Conservation (phyloP, 768 basidiomycete species). For the Russula foetens region DNA sequence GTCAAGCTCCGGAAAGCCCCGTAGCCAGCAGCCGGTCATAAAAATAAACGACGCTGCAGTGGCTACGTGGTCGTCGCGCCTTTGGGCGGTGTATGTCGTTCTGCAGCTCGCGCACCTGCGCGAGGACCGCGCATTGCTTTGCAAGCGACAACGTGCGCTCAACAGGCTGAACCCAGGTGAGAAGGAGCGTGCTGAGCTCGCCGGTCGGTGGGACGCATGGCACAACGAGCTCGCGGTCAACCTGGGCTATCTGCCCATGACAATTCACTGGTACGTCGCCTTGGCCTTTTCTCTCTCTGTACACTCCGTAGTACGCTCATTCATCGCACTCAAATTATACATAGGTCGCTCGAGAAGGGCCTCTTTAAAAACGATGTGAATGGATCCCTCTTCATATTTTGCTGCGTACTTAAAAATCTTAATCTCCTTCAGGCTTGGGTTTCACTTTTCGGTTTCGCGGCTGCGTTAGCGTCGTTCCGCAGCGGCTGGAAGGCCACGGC, state of each 20-base stretch:
- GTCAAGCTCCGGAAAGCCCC: constrained; percentile 23
- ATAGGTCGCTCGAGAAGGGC: constrained; percentile 18
- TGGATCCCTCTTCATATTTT: background rate
- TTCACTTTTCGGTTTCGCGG: constrained; percentile 12
- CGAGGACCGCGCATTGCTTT: constrained; percentile 57
- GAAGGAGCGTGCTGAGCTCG: constrained; percentile 48
- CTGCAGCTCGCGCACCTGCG: constrained; percentile 68
- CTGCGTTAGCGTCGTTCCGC: constrained; percentile 16
- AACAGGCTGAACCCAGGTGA: constrained; percentile 20
- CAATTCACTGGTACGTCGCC: constrained; percentile 78
- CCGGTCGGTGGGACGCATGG: constrained; percentile 54
- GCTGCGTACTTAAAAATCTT: background rate
- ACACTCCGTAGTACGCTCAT: background rate
- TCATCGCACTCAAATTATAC: too few species aligned
- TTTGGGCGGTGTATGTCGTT: constrained; percentile 73
- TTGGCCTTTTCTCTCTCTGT: background rate
- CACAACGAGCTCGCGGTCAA: constrained; percentile 70
- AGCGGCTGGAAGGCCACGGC: constrained; percentile 18
- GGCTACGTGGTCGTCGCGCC: constrained; percentile 66
- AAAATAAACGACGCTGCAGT: constrained; percentile 44
- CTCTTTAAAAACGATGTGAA: constrained; percentile 18
- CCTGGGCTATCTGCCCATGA: constrained; percentile 69
- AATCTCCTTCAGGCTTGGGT: constrained; percentile 1
- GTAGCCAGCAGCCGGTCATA: constrained; percentile 28
- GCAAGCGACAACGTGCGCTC: constrained; percentile 45